These are phyloP conservation scores for Fusarium succisae DNA, from an alignment of 2,329 filamentous ascomycete genomes.

Conservation along the genomic window DNA sequence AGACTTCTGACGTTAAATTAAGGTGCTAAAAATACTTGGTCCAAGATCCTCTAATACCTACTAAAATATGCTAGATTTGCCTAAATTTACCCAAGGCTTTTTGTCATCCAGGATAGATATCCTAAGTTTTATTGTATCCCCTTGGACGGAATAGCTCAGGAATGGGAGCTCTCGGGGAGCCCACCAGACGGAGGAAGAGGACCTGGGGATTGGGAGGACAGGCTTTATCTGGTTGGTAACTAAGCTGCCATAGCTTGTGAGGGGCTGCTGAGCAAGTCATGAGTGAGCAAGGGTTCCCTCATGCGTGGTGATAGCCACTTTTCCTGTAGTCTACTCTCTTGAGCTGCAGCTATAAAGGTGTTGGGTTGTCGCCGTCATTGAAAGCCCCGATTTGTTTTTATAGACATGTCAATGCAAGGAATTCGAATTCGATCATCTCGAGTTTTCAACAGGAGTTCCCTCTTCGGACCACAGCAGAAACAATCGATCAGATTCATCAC, in stretches of 20 bases:
- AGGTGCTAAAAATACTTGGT: too few species aligned
- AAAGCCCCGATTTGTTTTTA: slow-evolving; percentile 4
- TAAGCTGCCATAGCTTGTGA: slow-evolving; percentile 14
- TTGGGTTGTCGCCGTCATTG: slow-evolving; percentile 29
- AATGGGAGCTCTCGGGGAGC: slow-evolving; percentile 10
- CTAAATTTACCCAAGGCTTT: too few species aligned
- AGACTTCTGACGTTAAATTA: too few species aligned
- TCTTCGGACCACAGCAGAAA: slow-evolving; percentile 6
- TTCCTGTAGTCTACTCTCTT: background rate
- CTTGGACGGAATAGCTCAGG: slow-evolving; percentile 5
- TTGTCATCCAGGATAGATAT: too few species aligned
- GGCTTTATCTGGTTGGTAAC: slow-evolving; percentile 11
- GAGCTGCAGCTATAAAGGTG: slow-evolving; percentile 35
- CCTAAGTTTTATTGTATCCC: too few species aligned
- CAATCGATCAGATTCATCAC: slow-evolving; percentile 15
- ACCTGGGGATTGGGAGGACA: background rate
- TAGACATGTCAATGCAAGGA: slow-evolving; percentile 36
- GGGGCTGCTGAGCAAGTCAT: slow-evolving; percentile 40
- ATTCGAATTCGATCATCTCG: slow-evolving; percentile 25
- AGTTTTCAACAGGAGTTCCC: slow-evolving; percentile 16
- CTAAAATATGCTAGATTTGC: too few species aligned
- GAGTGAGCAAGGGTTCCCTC: slow-evolving; percentile 29
- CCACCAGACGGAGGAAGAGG: background rate
- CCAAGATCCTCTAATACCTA: too few species aligned
- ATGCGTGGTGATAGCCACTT: slow-evolving; percentile 21